Base-by-base conservation (phyloP, 805 yeast species). In the Saccharomycopsis microspora region DNA sequence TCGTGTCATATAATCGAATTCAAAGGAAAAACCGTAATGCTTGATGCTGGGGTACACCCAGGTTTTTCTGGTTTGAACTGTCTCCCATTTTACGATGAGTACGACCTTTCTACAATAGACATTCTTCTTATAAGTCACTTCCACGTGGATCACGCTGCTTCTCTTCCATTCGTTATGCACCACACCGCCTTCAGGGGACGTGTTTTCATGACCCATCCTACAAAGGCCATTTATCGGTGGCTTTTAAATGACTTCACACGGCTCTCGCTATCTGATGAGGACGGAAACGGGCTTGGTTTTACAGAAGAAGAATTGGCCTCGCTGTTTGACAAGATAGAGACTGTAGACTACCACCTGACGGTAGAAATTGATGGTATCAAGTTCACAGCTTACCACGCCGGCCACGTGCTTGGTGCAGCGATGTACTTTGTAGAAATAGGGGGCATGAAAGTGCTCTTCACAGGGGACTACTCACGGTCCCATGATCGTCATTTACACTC, bases 401-500 rank as follows among this genome's bases (percentile, higher is more conserved):
- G 99, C n/a, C 99, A 93, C 71, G 99, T 93, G 8, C 69, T 93
- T 41, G 99, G 99, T 47, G 97, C 98, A 7, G 96, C 97, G 8
- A 93, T 93, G 97, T 93, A 82, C 63, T 80, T 93, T 55, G 77
- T 93, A 43, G 99, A 93, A 63, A 83, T 93, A 57, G 96, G 96
- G 19, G 97, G 97, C 0, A 67, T 90, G 50, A 85, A 86, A 55
- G 72, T 87, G 0, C 64, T 93, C 45, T 93, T 90, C 61, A 93
- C 99, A 0, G 99, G 99, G 48, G 99, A 93, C 64, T 93, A 86
- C 60, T 90, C 97, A 3, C 73, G 99, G 58, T 97, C 90, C 63
- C 88, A 85, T 58, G 95, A 89, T 61, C 79, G 99, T 54, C 99
- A 93, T 69, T 74, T 93, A 58, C 89, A 87, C 58, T 78, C 88